These are phyloP conservation scores for Metarhizium rileyi DNA, from an alignment of 2,329 filamentous ascomycete genomes.

Conservation along the genomic window DNA sequence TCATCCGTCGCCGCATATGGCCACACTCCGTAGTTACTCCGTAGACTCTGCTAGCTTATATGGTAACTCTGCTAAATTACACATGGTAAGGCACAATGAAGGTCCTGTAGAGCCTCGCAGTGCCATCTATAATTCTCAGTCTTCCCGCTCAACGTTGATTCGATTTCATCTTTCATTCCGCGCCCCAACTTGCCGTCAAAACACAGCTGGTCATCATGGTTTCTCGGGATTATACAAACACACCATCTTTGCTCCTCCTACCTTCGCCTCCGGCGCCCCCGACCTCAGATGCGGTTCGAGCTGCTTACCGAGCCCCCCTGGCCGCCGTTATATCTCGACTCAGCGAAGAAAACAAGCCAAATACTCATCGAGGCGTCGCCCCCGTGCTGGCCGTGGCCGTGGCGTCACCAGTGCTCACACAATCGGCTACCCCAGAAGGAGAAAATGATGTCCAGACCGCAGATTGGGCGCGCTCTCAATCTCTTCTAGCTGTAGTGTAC, in stretches of 20 bases:
- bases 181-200: too few relatives aligned
- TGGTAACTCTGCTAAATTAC: too few relatives aligned
- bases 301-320: slow-evolving; percentile 52
- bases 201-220: not conserved
- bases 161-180: too few relatives aligned
- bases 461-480: slow-evolving; percentile 60
- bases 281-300: slow-evolving; percentile 39
- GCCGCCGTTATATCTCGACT: slow-evolving; percentile 42
- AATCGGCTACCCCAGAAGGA: slow-evolving; percentile 29
- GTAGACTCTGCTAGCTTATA: too few relatives aligned
- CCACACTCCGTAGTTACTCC: too few relatives aligned
- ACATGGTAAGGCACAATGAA: too few relatives aligned
- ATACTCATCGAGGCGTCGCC: slow-evolving; percentile 21
- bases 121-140: too few relatives aligned
- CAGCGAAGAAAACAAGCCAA: slow-evolving; percentile 19
- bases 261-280: slow-evolving; percentile 51
- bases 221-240: not conserved
- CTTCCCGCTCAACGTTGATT: too few relatives aligned
- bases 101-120: too few relatives aligned
- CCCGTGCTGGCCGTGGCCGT: slow-evolving; percentile 45
- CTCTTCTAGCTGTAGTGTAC: slow-evolving; percentile 69
- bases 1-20: too few relatives aligned
- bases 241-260: slow-evolving; percentile 47
- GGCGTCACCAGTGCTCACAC: slow-evolving; percentile 48
- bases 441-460: slow-evolving; percentile 25